Conservation (phyloP, 75 land plant genomes). For the Larix kaempferi region DNA sequence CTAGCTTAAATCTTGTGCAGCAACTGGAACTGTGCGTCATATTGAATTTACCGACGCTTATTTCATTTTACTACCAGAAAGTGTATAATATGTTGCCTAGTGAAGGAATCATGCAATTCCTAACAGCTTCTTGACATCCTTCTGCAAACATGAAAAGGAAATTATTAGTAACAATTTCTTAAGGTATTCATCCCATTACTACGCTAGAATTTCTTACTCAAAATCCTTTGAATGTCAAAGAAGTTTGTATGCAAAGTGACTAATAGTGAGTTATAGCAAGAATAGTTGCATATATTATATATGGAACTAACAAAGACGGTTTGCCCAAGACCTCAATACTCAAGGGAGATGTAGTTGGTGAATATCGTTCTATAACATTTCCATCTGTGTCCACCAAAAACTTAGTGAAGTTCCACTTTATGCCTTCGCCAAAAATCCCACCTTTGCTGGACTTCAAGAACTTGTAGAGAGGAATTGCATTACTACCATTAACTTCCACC, state of each 20-base stretch:
- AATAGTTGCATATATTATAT: not conserved
- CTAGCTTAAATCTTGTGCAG: not conserved
- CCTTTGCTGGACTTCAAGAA: constrained; percentile 73
- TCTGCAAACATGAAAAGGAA: constrained; percentile 11
- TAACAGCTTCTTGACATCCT: constrained; percentile 11
- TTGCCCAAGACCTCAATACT: constrained; percentile 57
- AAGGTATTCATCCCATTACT: not conserved
- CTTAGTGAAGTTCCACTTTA: constrained; percentile 93
- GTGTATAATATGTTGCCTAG: not conserved
- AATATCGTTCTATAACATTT: constrained; percentile 81
- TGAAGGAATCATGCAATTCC: not conserved
- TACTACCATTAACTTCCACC: constrained; percentile 86
- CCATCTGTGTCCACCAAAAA: constrained; percentile 80
- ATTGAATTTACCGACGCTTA: not conserved
- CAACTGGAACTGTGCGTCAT: not conserved
- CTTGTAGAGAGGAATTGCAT: constrained; percentile 75
- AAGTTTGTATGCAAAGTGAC: not conserved
- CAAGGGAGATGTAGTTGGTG: constrained; percentile 76
- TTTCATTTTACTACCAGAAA: not conserved
- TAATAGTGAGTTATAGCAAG: not conserved
- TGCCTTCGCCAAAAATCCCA: constrained; percentile 66
- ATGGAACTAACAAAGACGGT: not conserved
- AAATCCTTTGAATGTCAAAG: not conserved
- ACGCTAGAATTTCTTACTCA: not conserved
- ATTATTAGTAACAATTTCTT: not conserved